Base-by-base conservation (phyloP, 345 rosid genomes). In the Arabidopsis arenosa region DNA sequence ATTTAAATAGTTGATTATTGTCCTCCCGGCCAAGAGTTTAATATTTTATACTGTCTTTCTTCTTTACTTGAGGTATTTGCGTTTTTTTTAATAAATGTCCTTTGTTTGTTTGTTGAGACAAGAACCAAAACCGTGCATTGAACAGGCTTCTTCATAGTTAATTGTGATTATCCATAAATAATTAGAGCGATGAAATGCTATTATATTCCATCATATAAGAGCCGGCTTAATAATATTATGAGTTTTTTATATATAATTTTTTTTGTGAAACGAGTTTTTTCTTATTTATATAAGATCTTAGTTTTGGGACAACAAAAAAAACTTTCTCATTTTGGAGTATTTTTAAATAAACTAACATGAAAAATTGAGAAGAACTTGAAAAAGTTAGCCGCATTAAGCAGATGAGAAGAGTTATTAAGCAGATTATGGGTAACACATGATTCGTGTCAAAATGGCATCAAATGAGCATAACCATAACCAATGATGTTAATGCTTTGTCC, bases 91-190 rank as follows among this genome's bases (percentile, higher is more conserved):
- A 23, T 23, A 23, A 23, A 23, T 18, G 15, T 41, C 21, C 2
- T 14, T 9, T 21, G 58, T 47, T 15, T 43, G 47, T 12, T 65
- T 55, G 18, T 47, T 57, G 56, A 15, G 73, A 41, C 7, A 43
- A 41, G n/a, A 45, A 73, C 55, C 36, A 41, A 41, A 58, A 58
- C 45, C 47, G 23, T 68, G 79, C 74, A 68, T 60, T 68, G 28
- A 67, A 9, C 47, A 75, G 60, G 63, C 74, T 40, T 75, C 56
- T 59, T 59, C 12, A 26, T 58, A 48, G 6, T 37, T 26, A 66
- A 51, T 57, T 28, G 23, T 3, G 8, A 10, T 26, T 28, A 43
- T 74, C 49, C 47, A 2, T 54, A 74, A 41, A 41, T 55, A 6
- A 43, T 51, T 65, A 10, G 32, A 10, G 44, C 8, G 9, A 44